Evolutionary conservation across 257 asterid genomes (phyloP), one percentile per base, ranked within the genome.

Genomic region (Nicotiana tabacum): DNA sequence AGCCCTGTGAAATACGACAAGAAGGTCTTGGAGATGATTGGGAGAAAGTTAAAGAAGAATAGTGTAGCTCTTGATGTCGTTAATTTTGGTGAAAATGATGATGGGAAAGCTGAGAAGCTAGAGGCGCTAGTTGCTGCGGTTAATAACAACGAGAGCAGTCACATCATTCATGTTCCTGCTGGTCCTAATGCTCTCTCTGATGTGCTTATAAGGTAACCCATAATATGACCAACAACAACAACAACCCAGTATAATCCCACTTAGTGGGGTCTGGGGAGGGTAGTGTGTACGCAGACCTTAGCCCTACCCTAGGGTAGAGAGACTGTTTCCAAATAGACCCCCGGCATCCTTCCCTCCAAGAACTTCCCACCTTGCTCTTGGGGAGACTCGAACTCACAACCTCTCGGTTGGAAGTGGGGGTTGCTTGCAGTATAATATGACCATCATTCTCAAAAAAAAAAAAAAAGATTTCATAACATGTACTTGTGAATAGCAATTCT

Each of bases 1-100:
- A 96, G 99, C 84, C 99, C 98, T 84, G 97, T 96, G 86, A 90
- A 90, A 74, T 92, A 92, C 85, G 99, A 96, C 84, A 94, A 94
- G 90, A 96, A 96, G 88, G 95, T 89, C 78, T 43, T 96, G 72
- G 99, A 94, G 91, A 84, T 90, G 95, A 96, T 96, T 79, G 99
- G 99, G 80, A 90, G 89, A 86, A 96, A 94, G 88, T 79, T 96
- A 89, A 92, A 94, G 85, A 96, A 96, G 97, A 96, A 96, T 84
- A 96, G 95, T 89, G 98, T 93, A 24, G 97, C 99, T 66, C 97
- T 96, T 82, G 99, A 96, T 89, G 94, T 96, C 82, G 98, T 96
- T 21, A 91, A 92, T 89, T 96, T 96, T 85, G 99, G 99, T 10
- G 98, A 96, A 91, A 97, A 94, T 81, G 98, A 93, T 89, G 98